A percentile compares a stretch with the other conserved stretches of the same genome.
Conservation (phyloP, 345 rosid species). For the Sisymbrium irio region DNA sequence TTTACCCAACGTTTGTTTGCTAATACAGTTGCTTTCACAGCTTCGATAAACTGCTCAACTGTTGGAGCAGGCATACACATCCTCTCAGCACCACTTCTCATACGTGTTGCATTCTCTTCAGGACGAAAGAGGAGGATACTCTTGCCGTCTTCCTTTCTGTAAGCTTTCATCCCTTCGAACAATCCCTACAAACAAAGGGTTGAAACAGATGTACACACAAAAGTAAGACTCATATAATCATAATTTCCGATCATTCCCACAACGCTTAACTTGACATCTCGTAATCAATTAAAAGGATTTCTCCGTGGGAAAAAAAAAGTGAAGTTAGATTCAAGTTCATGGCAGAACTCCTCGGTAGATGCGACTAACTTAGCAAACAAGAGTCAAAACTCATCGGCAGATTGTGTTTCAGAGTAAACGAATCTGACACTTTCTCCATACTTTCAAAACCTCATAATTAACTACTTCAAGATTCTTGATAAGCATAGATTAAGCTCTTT, state of each 20-base stretch:
- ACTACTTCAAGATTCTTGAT: neutral
- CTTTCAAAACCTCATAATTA: neutral
- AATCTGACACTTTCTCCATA: neutral
- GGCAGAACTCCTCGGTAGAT: neutral
- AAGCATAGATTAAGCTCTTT: neutral
- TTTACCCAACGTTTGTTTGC: constrained; percentile 97
- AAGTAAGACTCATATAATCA: neutral
- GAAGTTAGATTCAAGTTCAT: neutral
- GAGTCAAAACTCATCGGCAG: neutral
- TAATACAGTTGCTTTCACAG: constrained; percentile 75
- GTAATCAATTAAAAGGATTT: neutral
- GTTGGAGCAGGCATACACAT: constrained; percentile 97
- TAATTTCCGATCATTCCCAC: neutral
- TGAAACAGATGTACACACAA: neutral
- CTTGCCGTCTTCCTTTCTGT: constrained; percentile 64
- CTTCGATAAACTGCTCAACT: constrained; percentile 80
- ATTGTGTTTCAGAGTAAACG: neutral
- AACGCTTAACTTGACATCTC: neutral
- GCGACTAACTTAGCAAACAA: neutral
- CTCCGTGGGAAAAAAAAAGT: neutral
- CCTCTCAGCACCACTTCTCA: constrained; percentile 87
- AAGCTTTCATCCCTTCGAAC: constrained; percentile 96
- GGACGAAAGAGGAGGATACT: constrained; percentile 79
- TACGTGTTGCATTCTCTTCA: constrained; percentile 80
- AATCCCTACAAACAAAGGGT: constrained; percentile 51